These are phyloP conservation scores for Mucor velutinosus DNA, from an alignment of 371 early-diverging fungal genomes.

Conservation along the genomic window DNA sequence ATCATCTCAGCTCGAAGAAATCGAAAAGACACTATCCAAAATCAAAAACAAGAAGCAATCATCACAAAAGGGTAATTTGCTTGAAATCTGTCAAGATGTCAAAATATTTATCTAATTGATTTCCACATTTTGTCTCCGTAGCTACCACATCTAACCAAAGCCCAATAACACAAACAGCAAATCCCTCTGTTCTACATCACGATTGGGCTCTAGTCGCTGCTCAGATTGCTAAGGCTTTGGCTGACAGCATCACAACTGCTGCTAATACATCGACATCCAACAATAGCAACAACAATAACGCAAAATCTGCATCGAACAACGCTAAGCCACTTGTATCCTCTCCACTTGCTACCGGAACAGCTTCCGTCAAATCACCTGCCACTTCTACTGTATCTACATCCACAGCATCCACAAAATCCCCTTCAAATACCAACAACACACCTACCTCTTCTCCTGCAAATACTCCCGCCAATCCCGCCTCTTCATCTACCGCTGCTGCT, in stretches of 20 bases:
- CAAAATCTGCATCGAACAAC: neutral
- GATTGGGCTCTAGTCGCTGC: conserved; percentile 33
- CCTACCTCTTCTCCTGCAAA: neutral
- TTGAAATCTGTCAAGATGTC: conserved; percentile 8
- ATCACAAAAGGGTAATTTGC: neutral
- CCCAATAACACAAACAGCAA: conserved; percentile 14
- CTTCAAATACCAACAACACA: neutral
- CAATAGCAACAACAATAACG: conserved; percentile 8
- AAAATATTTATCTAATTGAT: neutral
- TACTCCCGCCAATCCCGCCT: conserved; percentile 5
- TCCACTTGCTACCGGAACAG: neutral
- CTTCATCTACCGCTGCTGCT: neutral
- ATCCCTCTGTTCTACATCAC: conserved; percentile 16
- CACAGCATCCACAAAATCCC: neutral
- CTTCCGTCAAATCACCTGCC: conserved; percentile 8
- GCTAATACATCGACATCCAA: neutral
- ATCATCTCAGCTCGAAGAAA: conserved; percentile 29
- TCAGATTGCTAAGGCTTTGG: conserved; percentile 31
- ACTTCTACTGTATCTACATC: neutral
- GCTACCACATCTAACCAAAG: conserved; percentile 1
- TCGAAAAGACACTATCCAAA: conserved; percentile 27
- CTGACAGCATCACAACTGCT: conserved; percentile 21
- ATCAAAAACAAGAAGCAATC: conserved; percentile 29
- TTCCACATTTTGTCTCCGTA: neutral
- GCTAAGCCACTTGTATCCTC: conserved; percentile 16